Base-by-base conservation (phyloP, 768 basidiomycete genomes). In the Kwoniella bestiolae region DNA sequence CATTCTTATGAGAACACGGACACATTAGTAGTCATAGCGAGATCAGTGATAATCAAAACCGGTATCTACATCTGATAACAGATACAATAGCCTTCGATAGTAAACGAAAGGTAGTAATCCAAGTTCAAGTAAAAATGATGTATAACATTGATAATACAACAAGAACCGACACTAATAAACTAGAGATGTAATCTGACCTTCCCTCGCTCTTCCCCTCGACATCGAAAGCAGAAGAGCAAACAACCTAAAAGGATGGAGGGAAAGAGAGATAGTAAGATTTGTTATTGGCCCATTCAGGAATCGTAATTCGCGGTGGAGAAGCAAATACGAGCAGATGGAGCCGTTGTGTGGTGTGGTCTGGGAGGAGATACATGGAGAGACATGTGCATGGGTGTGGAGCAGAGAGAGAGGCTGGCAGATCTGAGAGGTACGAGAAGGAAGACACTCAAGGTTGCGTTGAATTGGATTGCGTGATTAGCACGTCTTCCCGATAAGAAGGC, bases 231-330 rank as follows among this genome's bases (percentile, higher is more conserved):
- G 47, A 29, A 53, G 63, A 65, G 63, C 51, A 47, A 44, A 44
- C 35, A 58, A 58, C 38, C 18, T 14, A 41, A 41, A 41, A 41
- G 18, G 38, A 18, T 41, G 57, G 56, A 65, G 53, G 56, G 55
- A 68, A 57, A 21, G 58, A 41, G 29, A 52, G 29, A 58, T 44
- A 46, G n/a, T 21, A 3, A 23, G 47, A 12, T 31, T 68, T 62
- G 29, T 56, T 76, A 47, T 76, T 44, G 75, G 75, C 75, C 70
- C 73, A 71, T 76, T 76, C 75, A 76, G 75, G 75, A 76, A 76
- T 66, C 75, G 69, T 51, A 38, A 41, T 46, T 70, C 72, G 75
- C 69, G 72, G 64, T 56, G 70, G 70, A 56, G 63, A 64, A 44
- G 65, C 75, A 67, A 72, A 53, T 41, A 49, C 66, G 75, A 70